phyloP scores from a whole-genome alignment of 1,284 basidiomycete genomes.

The Pyrrhoderma lamaoense region DNA sequence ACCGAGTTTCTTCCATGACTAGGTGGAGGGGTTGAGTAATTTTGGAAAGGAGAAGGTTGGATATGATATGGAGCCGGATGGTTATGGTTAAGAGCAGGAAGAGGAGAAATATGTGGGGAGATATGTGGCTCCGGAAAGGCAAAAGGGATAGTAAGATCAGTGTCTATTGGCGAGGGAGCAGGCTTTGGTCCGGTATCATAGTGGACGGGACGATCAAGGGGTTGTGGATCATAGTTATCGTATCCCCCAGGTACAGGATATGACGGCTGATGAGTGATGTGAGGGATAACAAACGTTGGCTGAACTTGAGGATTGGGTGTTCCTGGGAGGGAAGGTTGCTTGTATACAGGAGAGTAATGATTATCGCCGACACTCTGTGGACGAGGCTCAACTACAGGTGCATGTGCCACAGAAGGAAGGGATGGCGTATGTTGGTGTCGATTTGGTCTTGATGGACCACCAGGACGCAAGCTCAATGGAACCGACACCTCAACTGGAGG shows the following conservation, averaged over 20 bases:
- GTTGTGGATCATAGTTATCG: background rate
- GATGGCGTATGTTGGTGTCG: background rate
- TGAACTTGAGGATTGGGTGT: background rate
- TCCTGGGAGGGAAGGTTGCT: background rate
- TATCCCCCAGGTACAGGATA: background rate
- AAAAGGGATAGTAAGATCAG: background rate
- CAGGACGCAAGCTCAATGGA: conserved; percentile 2
- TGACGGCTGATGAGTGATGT: background rate
- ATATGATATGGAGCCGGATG: background rate
- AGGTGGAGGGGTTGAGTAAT: background rate
- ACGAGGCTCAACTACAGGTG: background rate
- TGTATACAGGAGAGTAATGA: background rate
- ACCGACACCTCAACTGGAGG: background rate
- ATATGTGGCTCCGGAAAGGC: background rate
- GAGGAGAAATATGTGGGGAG: background rate
- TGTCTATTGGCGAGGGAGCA: background rate
- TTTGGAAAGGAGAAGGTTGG: background rate
- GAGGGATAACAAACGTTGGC: background rate
- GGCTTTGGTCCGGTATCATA: background rate
- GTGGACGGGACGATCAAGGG: too few species aligned
- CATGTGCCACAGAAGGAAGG: background rate
- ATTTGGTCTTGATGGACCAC: background rate
- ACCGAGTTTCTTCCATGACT: background rate
- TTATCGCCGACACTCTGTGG: background rate
- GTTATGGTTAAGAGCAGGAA: background rate